These are phyloP conservation scores for Vanilla planifolia DNA, from an alignment of 106 monocot genomes.

Conservation along the genomic window DNA sequence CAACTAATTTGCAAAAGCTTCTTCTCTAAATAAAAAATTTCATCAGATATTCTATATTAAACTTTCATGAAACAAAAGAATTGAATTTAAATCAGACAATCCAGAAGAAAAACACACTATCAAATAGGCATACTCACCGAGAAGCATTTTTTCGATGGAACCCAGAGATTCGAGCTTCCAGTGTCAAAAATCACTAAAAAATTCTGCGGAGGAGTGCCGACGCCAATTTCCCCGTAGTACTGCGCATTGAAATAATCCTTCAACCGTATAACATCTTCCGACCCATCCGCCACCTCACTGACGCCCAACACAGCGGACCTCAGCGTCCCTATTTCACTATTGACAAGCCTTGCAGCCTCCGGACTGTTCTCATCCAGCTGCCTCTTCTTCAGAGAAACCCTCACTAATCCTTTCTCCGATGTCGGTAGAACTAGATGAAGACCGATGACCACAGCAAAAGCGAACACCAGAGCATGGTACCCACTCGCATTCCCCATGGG, in stretches of 20 bases:
- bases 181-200: constrained; percentile 89
- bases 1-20: not conserved
- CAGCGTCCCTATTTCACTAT: constrained; percentile 7
- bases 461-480: not conserved
- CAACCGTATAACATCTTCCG: constrained; percentile 43
- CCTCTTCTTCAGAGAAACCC: constrained; percentile 63
- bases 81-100: too few species aligned
- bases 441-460: constrained; percentile 24
- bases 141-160: constrained; percentile 82
- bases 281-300: not conserved
- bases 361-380: constrained; percentile 35
- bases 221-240: constrained; percentile 82
- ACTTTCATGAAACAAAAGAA: too few species aligned
- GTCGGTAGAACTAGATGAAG: constrained; percentile 14
- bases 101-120: not conserved
- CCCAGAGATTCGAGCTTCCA: constrained; percentile 87
- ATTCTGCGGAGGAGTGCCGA: constrained; percentile 68
- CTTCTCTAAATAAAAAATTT: not conserved
- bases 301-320: constrained; percentile 16
- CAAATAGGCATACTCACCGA: constrained; percentile 31
- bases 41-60: too few species aligned
- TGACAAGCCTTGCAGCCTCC: constrained; percentile 9
- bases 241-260: constrained; percentile 93
- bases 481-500: constrained; percentile 24
- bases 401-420: constrained; percentile 43